Evolutionary conservation across 768 basidiomycete genomes (phyloP).

Genomic region (Boletus reticulatus): DNA sequence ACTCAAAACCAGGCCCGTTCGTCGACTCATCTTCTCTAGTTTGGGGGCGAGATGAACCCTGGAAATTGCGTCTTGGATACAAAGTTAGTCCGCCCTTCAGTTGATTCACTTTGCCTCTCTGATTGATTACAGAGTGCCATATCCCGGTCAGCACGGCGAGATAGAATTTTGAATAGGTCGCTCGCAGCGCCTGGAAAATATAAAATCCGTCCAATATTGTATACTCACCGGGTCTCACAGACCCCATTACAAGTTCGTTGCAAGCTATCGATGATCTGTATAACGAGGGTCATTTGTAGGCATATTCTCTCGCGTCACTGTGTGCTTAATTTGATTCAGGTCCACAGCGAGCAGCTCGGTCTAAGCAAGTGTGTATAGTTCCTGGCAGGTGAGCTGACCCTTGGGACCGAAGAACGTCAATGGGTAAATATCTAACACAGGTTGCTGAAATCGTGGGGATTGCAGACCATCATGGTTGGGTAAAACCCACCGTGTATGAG

Average conservation of each 20-base stretch:
- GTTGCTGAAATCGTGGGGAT: conserved; percentile 47
- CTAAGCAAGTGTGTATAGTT: conserved; percentile 12
- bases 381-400: conserved; percentile 33
- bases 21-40: conserved; percentile 3
- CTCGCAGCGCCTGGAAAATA: conserved; percentile 8
- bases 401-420: neutral
- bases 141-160: conserved; percentile 4
- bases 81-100: conserved; percentile 9
- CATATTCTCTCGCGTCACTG: neutral
- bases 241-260: conserved; percentile 45
- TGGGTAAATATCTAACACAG: conserved; percentile 7
- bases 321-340: neutral
- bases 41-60: conserved; percentile 14
- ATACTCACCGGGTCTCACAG: conserved; percentile 44
- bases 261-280: conserved; percentile 45
- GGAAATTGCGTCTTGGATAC: conserved; percentile 13
- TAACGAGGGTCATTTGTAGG: conserved; percentile 52
- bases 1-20: neutral
- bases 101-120: neutral
- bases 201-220: conserved; percentile 20
- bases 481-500: conserved; percentile 51
- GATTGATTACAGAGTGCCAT: conserved; percentile 4
- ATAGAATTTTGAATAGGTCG: conserved; percentile 15
- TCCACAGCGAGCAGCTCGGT: conserved; percentile 13
- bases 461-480: conserved; percentile 42